Evolutionary conservation across 768 basidiomycete genomes (phyloP).

Genomic region (Pleurotus sapidus): DNA sequence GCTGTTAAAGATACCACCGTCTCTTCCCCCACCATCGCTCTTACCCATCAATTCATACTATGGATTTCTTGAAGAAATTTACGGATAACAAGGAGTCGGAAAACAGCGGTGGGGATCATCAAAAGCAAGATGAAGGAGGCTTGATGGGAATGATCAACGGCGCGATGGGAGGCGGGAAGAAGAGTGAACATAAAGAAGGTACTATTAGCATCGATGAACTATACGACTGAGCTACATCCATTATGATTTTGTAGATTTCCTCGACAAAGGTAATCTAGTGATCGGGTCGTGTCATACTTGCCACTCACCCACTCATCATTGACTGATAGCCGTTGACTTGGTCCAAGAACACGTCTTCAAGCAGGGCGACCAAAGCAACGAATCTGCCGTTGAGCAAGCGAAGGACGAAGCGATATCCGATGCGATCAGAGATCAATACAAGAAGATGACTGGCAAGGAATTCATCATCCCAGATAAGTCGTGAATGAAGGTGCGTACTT

Average conservation of each 20-base stretch:
- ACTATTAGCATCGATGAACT: not conserved
- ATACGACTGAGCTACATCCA: not conserved
- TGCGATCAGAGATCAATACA: constrained; percentile 26
- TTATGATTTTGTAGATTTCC: constrained; percentile 12
- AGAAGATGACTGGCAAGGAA: constrained; percentile 30
- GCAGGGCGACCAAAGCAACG: constrained; percentile 33
- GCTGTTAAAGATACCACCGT: too few relatives aligned
- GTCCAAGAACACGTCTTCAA: constrained; percentile 39
- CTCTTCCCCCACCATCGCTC: too few relatives aligned
- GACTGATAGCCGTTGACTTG: constrained; percentile 32
- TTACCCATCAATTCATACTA: not conserved
- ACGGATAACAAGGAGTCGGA: not conserved
- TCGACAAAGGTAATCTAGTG: constrained; percentile 28
- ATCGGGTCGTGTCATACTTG: not conserved
- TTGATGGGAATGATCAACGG: constrained; percentile 15
- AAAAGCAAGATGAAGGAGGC: constrained; percentile 8
- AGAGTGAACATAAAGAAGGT: constrained; percentile 22
- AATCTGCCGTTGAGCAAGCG: constrained; percentile 34
- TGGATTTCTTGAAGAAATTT: not conserved
- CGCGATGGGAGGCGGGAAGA: constrained; percentile 20
- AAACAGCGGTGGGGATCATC: not conserved
- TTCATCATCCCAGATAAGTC: constrained; percentile 17
- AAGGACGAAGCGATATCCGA: constrained; percentile 37
- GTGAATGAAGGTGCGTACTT: not conserved
- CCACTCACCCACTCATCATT: not conserved